A percentile compares a stretch with the other conserved stretches of the same genome.
These are phyloP conservation scores for Mimosa bimucronata DNA, from an alignment of 306 rosid genomes.

Conservation along the genomic window DNA sequence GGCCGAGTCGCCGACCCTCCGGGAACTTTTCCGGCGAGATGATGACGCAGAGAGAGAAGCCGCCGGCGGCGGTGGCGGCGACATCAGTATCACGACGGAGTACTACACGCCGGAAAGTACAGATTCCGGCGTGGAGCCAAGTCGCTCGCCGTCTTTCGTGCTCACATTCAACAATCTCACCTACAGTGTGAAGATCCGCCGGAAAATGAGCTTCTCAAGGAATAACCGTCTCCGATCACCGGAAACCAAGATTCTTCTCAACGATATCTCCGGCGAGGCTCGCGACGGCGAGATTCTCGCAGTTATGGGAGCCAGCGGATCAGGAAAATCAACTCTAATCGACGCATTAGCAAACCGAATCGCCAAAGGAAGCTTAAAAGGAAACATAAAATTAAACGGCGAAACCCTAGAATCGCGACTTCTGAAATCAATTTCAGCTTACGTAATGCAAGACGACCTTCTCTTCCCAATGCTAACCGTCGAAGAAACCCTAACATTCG, in stretches of 20 bases:
- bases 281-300: conserved; percentile 90
- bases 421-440: conserved; percentile 83
- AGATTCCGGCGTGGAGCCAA: conserved; percentile 44
- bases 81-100: conserved; percentile 62
- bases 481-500: conserved; percentile 87
- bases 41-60: conserved; percentile 65
- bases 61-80: conserved; percentile 69
- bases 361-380: conserved; percentile 85
- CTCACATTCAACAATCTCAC: conserved; percentile 77
- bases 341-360: conserved; percentile 88
- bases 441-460: conserved; percentile 96
- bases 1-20: conserved; percentile 59
- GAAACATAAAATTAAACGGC: conserved; percentile 74
- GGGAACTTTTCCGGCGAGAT: conserved; percentile 71
- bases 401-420: conserved; percentile 76
- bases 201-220: conserved; percentile 50
- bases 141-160: conserved; percentile 60
- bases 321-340: conserved; percentile 87
- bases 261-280: conserved; percentile 89
- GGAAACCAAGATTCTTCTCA: conserved; percentile 67
- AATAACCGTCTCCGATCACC: conserved; percentile 24
- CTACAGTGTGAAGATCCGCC: conserved; percentile 69
- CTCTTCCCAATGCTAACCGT: conserved; percentile 94
- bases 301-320: conserved; percentile 93
- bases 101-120: conserved; percentile 58